A percentile compares a stretch with the other conserved stretches of the same genome.
phyloP scores from a whole-genome alignment of 2,329 filamentous ascomycete species.

The Aspergillus tanneri region DNA sequence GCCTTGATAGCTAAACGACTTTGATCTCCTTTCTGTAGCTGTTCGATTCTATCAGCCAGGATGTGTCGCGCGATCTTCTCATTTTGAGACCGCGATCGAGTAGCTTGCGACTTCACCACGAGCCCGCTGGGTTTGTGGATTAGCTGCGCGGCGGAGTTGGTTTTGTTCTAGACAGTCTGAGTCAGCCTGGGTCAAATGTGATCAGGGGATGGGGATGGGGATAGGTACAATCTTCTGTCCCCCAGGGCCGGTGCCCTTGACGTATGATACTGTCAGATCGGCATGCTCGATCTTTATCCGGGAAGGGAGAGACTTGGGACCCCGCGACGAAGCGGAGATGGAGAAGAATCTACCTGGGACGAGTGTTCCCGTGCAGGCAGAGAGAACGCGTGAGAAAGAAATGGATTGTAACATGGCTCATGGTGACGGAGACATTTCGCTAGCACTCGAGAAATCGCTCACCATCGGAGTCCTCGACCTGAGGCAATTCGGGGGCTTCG shows the following conservation, averaged over 20 bases:
- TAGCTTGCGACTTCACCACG: slow-evolving; percentile 91
- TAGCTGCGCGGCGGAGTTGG: slow-evolving; percentile 88
- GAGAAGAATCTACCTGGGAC: slow-evolving; percentile 23
- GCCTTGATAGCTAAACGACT: slow-evolving; percentile 80
- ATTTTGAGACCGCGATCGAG: slow-evolving; percentile 82
- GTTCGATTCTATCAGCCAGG: slow-evolving; percentile 75
- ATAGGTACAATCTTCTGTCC: slow-evolving; percentile 83
- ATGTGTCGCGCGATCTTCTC: slow-evolving; percentile 77
- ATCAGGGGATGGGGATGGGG: not conserved
- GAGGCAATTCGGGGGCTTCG: too few relatives aligned
- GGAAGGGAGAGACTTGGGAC: slow-evolving; percentile 67
- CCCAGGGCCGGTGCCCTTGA: slow-evolving; percentile 89
- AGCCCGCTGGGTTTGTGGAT: slow-evolving; percentile 87
- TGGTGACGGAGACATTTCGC: too few relatives aligned
- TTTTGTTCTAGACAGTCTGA: slow-evolving; percentile 70
- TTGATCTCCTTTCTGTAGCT: slow-evolving; percentile 69
- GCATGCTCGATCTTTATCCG: slow-evolving; percentile 71
- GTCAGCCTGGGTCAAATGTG: not conserved
- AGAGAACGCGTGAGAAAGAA: not conserved
- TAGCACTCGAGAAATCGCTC: too few relatives aligned
- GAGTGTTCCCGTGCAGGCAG: not conserved
- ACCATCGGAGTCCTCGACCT: too few relatives aligned
- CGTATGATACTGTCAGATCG: slow-evolving; percentile 79
- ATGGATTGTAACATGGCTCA: slow-evolving; percentile 8
- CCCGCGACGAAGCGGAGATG: slow-evolving; percentile 16